These are phyloP conservation scores for Mortierella sp. DNA, from an alignment of 371 early-diverging fungal species.

Conservation along the genomic window DNA sequence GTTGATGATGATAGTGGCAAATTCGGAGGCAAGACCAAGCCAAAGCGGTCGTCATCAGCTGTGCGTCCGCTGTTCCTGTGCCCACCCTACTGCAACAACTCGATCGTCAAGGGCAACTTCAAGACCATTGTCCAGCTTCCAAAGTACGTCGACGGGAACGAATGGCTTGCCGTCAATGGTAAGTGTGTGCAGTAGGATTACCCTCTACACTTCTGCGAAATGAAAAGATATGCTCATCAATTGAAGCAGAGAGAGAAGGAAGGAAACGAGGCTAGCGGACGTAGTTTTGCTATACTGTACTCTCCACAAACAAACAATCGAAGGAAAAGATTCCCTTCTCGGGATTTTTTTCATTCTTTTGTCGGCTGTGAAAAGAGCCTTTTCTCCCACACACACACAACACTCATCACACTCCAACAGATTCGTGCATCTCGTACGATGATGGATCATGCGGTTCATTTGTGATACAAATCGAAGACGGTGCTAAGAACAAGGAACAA, in stretches of 20 bases:
- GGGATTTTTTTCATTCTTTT: neutral
- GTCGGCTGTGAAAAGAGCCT: neutral
- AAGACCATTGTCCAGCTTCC: slow-evolving; percentile 90
- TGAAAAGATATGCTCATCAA: neutral
- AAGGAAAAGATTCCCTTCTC: neutral
- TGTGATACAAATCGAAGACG: neutral
- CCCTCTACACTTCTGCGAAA: neutral
- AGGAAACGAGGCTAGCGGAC: neutral
- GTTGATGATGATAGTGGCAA: slow-evolving; percentile 20
- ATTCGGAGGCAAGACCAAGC: slow-evolving; percentile 61
- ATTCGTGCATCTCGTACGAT: slow-evolving; percentile 3
- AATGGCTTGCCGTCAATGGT: slow-evolving; percentile 96
- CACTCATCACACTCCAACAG: neutral
- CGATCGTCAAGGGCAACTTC: slow-evolving; percentile 93
- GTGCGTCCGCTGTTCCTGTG: slow-evolving; percentile 82
- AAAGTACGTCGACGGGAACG: slow-evolving; percentile 90
- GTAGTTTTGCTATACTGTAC: neutral
- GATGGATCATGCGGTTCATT: slow-evolving; percentile 5
- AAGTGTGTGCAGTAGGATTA: slow-evolving; percentile 15
- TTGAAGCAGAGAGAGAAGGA: neutral
- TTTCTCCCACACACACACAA: neutral
- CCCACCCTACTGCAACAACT: slow-evolving; percentile 81
- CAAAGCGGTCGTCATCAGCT: slow-evolving; percentile 54
- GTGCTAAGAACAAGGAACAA: neutral
- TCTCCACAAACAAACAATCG: slow-evolving; percentile 2